Percentiles rank a stretch among this genome's conserved stretches.
Evolutionary conservation across 805 yeast genomes (phyloP).

Genomic region (Cyberlindnera japonica): DNA sequence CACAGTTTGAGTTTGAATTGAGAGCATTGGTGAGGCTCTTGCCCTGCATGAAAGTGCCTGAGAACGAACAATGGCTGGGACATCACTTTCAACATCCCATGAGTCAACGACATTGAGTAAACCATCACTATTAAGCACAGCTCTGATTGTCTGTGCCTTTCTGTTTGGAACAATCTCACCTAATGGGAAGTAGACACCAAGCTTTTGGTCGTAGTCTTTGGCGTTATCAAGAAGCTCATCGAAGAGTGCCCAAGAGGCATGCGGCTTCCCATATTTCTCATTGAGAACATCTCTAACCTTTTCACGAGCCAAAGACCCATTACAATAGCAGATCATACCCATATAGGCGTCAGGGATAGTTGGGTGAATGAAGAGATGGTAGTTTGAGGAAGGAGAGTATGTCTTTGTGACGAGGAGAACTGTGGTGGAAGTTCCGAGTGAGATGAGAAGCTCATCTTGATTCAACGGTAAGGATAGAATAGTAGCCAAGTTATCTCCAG

Average conservation of each 20-base stretch:
- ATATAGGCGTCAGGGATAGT: slow-evolving; percentile 70
- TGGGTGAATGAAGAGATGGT: slow-evolving; percentile 86
- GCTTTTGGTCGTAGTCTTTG: slow-evolving; percentile 34
- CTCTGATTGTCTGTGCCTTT: slow-evolving; percentile 56
- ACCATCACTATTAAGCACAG: slow-evolving; percentile 35
- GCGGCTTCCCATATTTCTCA: slow-evolving; percentile 32
- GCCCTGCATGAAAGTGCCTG: slow-evolving; percentile 84
- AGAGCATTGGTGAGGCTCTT: slow-evolving; percentile 74
- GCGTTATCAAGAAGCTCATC: slow-evolving; percentile 45
- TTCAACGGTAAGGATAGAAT: slow-evolving; percentile 75
- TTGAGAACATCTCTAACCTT: slow-evolving; percentile 62
- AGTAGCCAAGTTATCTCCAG: slow-evolving; percentile 92
- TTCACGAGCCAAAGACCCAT: slow-evolving; percentile 87
- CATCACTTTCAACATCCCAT: slow-evolving; percentile 62
- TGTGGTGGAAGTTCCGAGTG: slow-evolving; percentile 92
- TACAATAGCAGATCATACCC: slow-evolving; percentile 95
- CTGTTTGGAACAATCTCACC: slow-evolving; percentile 92
- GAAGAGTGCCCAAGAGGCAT: slow-evolving; percentile 57
- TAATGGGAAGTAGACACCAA: slow-evolving; percentile 82
- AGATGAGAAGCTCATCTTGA: slow-evolving; percentile 72
- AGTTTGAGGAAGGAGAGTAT: slow-evolving; percentile 73
- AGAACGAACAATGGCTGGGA: slow-evolving; percentile 73
- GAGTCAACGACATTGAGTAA: slow-evolving; percentile 32
- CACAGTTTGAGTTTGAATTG: slow-evolving; percentile 24
- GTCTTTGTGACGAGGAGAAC: slow-evolving; percentile 75